Conservation (phyloP, 2,329 filamentous ascomycete genomes). For the Thielaviopsis cerberus region DNA sequence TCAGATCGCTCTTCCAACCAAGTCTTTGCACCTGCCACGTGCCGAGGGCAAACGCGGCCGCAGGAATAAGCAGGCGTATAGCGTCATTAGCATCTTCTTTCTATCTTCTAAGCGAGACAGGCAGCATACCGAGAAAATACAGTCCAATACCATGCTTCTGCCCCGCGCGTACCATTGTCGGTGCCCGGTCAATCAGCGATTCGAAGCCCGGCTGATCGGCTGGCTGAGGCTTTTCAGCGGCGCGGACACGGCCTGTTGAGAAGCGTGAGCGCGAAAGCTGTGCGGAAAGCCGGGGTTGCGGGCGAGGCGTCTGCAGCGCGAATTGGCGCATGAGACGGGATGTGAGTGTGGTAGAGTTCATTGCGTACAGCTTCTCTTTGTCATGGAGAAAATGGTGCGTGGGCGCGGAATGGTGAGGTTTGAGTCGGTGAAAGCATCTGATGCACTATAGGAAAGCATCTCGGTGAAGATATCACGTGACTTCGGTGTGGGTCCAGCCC, state of each 20-base stretch:
- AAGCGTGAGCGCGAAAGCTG: slow-evolving; percentile 2
- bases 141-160: slow-evolving; percentile 61
- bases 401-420: neutral
- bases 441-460: neutral
- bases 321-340: slow-evolving; percentile 6
- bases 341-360: neutral
- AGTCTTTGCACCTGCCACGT: slow-evolving; percentile 92
- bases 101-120: slow-evolving; percentile 6
- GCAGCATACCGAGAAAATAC: slow-evolving; percentile 46
- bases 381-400: neutral
- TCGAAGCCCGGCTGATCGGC: slow-evolving; percentile 64
- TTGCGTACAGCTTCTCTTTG: neutral
- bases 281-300: neutral
- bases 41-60: slow-evolving; percentile 77
- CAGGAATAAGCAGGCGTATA: slow-evolving; percentile 56
- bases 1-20: slow-evolving; percentile 80
- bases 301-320: slow-evolving; percentile 7
- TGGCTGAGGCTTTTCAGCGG: slow-evolving; percentile 24
- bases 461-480: neutral
- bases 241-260: slow-evolving; percentile 9
- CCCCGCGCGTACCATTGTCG: slow-evolving; percentile 57
- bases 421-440: neutral
- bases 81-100: too few species aligned
- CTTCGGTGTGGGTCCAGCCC: neutral
- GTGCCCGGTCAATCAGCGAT: slow-evolving; percentile 68